Percentiles rank a stretch among this genome's conserved stretches.
These are phyloP conservation scores for Edaphochlamys debaryana DNA, from an alignment of 139 green algal genomes.

Conservation along the genomic window DNA sequence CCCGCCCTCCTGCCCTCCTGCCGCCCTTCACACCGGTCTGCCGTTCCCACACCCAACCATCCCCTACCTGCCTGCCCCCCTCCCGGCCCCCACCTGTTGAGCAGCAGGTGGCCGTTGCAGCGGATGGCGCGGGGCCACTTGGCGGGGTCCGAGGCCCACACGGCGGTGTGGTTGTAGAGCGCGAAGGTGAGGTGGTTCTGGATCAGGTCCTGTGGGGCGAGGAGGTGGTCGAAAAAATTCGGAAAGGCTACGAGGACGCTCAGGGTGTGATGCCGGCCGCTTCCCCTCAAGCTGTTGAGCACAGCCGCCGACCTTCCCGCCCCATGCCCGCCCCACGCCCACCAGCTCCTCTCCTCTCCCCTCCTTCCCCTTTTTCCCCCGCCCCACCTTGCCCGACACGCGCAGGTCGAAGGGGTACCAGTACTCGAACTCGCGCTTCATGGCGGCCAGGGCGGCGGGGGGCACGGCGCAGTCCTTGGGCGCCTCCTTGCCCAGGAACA, in stretches of 20 bases:
- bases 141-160: slow-evolving; percentile 76
- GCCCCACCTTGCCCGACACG: slow-evolving; percentile 62
- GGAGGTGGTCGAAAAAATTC: no score
- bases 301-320: not conserved
- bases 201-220: slow-evolving; percentile 95
- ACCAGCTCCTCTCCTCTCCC: no score
- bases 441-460: slow-evolving; percentile 62
- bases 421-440: slow-evolving; percentile 94
- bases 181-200: slow-evolving; percentile 99
- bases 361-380: not conserved
- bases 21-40: no score
- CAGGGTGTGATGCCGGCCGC: no score
- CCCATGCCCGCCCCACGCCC: no score
- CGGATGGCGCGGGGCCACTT: slow-evolving; percentile 57
- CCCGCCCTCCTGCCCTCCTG: no score
- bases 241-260: no score
- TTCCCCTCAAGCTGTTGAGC: no score
- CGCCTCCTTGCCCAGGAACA: slow-evolving; percentile 81
- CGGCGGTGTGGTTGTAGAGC: slow-evolving; percentile 97
- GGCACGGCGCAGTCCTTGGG: slow-evolving; percentile 73
- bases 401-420: slow-evolving; percentile 99
- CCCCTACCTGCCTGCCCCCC: no score
- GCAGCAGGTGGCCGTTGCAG: slow-evolving; percentile 97
- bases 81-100: slow-evolving; percentile 74
- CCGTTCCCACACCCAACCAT: no score